These are phyloP conservation scores for Coemansia sp. DNA, from an alignment of 192 early-diverging fungal species.

Conservation along the genomic window DNA sequence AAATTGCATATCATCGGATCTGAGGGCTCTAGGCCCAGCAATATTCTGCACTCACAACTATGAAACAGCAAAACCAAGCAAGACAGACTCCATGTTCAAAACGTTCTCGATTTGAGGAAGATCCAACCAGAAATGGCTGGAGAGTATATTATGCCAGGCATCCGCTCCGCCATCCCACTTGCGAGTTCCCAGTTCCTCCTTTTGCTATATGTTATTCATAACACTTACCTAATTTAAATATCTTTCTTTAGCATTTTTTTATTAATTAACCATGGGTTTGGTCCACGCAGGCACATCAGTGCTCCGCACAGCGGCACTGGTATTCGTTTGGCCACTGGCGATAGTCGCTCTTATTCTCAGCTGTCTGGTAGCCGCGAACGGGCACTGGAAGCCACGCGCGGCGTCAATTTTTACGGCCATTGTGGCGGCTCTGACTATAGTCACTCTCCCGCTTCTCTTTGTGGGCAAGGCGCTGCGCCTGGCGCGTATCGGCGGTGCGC, in stretches of 20 bases:
- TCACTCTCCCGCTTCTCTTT: conserved; percentile 39
- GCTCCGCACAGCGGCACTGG: conserved; percentile 38
- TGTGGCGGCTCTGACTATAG: conserved; percentile 41
- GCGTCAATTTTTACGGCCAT: conserved; percentile 53
- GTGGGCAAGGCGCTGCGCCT: conserved; percentile 42
- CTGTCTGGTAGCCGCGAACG: conserved; percentile 49
- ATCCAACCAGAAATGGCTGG: not conserved
- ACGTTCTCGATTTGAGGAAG: no score
- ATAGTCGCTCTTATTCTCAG: conserved; percentile 43
- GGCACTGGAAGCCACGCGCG: conserved; percentile 56
- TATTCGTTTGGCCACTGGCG: conserved; percentile 40
- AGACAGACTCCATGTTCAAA: no score
- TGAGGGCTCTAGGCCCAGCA: no score
- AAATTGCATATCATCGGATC: not conserved
- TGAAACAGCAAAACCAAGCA: conserved; percentile 3
- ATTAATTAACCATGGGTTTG: conserved; percentile 38
- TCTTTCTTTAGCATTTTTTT: not conserved
- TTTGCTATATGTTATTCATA: not conserved
- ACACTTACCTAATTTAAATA: not conserved
- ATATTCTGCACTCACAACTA: no score
- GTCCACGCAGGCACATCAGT: conserved; percentile 36
- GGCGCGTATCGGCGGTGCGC: conserved; percentile 30
- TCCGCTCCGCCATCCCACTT: not conserved
- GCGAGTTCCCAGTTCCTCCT: conserved; percentile 1
- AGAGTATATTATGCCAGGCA: not conserved